Base-by-base conservation (phyloP, 2,329 filamentous ascomycete genomes). In the Xylaria sp. region DNA sequence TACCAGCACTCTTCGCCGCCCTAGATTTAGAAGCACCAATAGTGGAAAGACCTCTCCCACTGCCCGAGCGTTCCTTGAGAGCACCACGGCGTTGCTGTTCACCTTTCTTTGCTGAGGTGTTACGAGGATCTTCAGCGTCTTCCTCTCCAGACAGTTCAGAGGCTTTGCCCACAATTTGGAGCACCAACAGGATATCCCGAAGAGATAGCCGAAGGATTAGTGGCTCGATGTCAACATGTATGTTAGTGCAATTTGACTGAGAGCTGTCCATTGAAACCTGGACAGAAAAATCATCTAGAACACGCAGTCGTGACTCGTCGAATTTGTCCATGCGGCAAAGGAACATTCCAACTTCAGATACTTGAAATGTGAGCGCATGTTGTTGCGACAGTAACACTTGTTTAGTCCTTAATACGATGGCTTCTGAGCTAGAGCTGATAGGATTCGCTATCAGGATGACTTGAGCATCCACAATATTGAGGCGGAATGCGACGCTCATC, bases 301-400 rank as follows among this genome's bases (percentile, higher is more conserved):
- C 97, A 20, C 96, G 90, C 56, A 99, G 86, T 44, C 93, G 89
- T 48, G 91, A 94, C 3, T 92, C 94, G 74, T 99, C 95, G 74
- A 98, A 98, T 71, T 90, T 93, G 80, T 99, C 97, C 96, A 99
- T 99, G 13, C 96, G 92, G 78, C 97, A 99, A 38, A 99, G 81
- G 79, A 97, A 99, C 96, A 99, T 99, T 74, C 96, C 96, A 62
- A 98, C 88, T 77, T 98, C 91, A 7, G 93, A 94, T 2, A 99
- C 89, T 77, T 99, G 95, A 77, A 99, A 87, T 0, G 96, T 97
- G 74, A 97, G 87, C 9, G 95, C 93, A 82, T 98, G 93, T 79
- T 99, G 97, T 75, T 97, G 92, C 1, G 95, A 97, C 11, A 98
- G 86, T 1, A 98, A 86, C 13, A 98, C 89, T 79, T 99, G 94